phyloP scores from a whole-genome alignment of 2,329 filamentous ascomycete genomes.

The Penicillium brasilianum region DNA sequence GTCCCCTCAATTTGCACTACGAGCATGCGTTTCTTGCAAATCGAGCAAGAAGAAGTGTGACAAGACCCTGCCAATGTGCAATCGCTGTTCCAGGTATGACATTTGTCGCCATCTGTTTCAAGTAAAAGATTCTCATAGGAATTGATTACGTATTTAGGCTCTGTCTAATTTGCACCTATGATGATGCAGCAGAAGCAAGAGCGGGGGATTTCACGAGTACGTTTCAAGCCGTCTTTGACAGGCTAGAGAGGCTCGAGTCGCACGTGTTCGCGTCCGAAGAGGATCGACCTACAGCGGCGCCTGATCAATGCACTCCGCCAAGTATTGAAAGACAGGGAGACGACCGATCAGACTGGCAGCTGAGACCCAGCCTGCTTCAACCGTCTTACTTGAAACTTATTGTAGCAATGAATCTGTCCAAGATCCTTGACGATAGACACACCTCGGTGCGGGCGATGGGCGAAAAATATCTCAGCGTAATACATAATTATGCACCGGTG shows the following conservation, averaged over 20 bases:
- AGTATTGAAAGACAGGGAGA: background rate
- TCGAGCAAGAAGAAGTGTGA: background rate
- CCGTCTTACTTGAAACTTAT: background rate
- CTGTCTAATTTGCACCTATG: background rate
- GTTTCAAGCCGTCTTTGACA: background rate
- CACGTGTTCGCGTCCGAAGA: background rate
- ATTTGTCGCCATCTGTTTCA: background rate
- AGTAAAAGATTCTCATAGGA: background rate
- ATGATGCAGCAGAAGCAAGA: background rate
- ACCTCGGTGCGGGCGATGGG: background rate
- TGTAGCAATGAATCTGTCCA: background rate
- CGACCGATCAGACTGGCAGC: background rate
- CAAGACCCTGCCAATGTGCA: background rate
- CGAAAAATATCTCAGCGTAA: background rate
- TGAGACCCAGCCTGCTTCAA: background rate
- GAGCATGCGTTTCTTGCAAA: background rate
- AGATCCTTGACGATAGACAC: background rate
- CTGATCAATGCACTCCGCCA: background rate
- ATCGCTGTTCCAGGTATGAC: background rate
- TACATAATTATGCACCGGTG: background rate
- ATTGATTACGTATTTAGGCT: background rate
- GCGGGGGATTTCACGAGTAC: background rate
- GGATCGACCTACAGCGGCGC: background rate
- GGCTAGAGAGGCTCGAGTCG: background rate
- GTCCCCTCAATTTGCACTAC: background rate